Base-by-base conservation (phyloP, 1,284 basidiomycete genomes). In the Flammula alnicola region DNA sequence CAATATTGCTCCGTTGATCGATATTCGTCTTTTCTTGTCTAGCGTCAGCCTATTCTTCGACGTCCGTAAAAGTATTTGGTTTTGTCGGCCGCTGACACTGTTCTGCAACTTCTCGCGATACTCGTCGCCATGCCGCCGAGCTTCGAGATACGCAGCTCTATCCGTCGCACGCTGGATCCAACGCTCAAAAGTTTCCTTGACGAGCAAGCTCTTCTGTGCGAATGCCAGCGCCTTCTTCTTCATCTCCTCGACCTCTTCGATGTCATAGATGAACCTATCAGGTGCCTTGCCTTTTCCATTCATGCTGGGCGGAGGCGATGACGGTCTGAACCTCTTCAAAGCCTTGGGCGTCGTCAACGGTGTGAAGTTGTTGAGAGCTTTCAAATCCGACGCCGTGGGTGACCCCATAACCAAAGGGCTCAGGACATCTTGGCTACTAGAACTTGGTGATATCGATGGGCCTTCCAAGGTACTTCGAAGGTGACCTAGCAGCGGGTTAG, bases 31-130 rank as follows among this genome's bases (percentile, higher is more conserved):
- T 51, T 68, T 70, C 56, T 59, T 66, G 26, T 63, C 60, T 4
- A 55, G 38, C 5, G 54, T 38, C 20, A 48, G 52, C n/a, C 19
- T 47, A 22, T 44, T 46, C 40, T 33, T 51, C 29, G 47, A 41
- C 11, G 43, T 33, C 25, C 35, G 47, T 16, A 43, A 27, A 5
- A 17, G 8, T 8, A n/a, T 7, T 29, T 26, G 25, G 22, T 31
- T 33, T 31, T 7, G 49, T 33, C 22, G 45, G 33, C 14, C 32
- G 56, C 44, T 47, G 36, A 25, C 44, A 16, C 22, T 29, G 66
- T 71, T 61, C 42, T 75, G 71, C 11, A 80, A 60, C 59, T 78
- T 83, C 51, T 76, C 67, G 43, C 76, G 77, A 63, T 89, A 88
- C 5, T 68, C 71, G 16, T 85, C 78, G 49, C 83, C 82, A 33